A percentile compares a stretch with the other conserved stretches of the same genome.
Conservation (phyloP, 768 basidiomycete species). For the Rhizopogon vinicolor region DNA sequence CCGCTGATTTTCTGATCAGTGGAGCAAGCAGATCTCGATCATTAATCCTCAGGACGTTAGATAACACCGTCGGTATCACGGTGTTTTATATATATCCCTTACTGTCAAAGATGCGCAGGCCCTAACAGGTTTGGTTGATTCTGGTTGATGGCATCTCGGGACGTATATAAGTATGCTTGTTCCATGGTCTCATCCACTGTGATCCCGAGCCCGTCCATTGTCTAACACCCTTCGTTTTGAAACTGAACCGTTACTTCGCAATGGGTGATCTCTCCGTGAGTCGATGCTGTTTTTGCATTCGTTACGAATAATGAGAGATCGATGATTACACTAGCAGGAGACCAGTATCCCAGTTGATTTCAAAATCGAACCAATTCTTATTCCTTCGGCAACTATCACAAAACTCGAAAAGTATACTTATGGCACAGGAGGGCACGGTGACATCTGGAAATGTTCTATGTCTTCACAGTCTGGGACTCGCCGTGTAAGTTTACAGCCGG, state of each 20-base stretch:
- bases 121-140: background rate
- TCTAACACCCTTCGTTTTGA: background rate
- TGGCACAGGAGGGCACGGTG: background rate
- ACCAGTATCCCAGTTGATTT: background rate
- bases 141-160: no score
- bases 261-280: background rate
- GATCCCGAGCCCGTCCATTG: no score
- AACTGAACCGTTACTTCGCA: background rate
- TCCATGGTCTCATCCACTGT: no score
- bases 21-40: no score
- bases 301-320: no score
- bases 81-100: background rate
- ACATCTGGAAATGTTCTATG: slow-evolving; percentile 5
- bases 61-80: background rate
- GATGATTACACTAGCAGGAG: background rate
- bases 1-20: no score
- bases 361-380: background rate
- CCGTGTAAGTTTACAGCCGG: background rate
- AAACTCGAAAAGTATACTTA: background rate
- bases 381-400: background rate
- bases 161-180: no score
- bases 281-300: background rate
- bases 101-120: background rate
- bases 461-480: background rate
- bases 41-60: background rate